These are phyloP conservation scores for Ceratocystis papillata DNA, from an alignment of 2,329 filamentous ascomycete species.

Conservation along the genomic window DNA sequence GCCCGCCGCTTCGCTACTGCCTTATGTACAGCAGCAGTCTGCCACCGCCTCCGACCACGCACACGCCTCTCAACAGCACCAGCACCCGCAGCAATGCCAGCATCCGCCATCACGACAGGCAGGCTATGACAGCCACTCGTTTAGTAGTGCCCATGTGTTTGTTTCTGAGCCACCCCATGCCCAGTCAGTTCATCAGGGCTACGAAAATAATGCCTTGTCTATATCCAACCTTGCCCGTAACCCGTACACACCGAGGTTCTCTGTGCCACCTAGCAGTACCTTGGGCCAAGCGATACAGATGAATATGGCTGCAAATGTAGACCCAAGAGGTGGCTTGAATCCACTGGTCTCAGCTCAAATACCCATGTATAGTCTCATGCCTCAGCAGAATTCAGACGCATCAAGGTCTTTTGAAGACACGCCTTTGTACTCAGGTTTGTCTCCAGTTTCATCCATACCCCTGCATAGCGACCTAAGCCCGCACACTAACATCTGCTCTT, in stretches of 20 bases:
- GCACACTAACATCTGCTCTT: neutral
- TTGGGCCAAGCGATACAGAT: neutral
- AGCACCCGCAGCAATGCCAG: neutral
- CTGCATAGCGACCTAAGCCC: neutral
- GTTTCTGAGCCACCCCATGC: neutral
- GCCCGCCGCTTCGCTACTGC: slow-evolving; percentile 40
- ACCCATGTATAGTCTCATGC: neutral
- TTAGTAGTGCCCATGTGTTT: neutral
- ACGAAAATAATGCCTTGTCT: neutral
- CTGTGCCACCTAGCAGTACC: neutral
- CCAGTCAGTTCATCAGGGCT: neutral
- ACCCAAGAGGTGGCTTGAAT: neutral
- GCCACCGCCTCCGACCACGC: neutral
- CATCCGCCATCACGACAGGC: neutral
- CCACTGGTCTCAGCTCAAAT: neutral
- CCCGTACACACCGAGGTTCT: neutral
- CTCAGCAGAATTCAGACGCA: neutral
- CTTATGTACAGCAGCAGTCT: neutral
- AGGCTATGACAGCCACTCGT: neutral
- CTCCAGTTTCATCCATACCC: neutral
- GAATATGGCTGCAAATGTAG: neutral
- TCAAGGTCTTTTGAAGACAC: neutral
- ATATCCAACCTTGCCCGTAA: neutral
- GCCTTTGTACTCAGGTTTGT: slow-evolving; percentile 3
- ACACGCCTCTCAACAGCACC: neutral